These are phyloP conservation scores for Zasmidium cellare DNA, from an alignment of 2,329 filamentous ascomycete species.

Conservation along the genomic window DNA sequence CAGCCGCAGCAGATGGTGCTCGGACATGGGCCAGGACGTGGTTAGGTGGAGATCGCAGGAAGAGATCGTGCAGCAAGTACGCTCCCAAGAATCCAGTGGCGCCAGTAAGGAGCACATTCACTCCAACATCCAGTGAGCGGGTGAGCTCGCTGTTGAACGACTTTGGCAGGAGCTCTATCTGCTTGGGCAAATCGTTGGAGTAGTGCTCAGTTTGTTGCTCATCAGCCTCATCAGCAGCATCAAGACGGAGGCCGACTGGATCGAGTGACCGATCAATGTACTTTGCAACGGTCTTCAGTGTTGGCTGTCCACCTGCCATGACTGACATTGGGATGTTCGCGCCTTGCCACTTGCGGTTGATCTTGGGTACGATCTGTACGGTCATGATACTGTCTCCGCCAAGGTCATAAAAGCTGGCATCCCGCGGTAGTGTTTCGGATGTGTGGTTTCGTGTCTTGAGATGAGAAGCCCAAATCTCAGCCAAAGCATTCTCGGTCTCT, in stretches of 20 bases:
- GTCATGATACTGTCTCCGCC: constrained; percentile 81
- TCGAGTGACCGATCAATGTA: constrained; percentile 54
- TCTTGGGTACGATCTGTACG: constrained; percentile 74
- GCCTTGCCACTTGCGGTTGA: constrained; percentile 62
- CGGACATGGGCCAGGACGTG: constrained; percentile 76
- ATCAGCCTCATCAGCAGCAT: constrained; percentile 51
- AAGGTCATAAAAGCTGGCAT: constrained; percentile 72
- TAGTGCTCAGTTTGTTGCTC: constrained; percentile 54
- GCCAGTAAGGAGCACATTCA: constrained; percentile 74
- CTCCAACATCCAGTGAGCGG: constrained; percentile 26
- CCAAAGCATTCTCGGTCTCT: constrained; percentile 66
- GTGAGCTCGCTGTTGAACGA: constrained; percentile 31
- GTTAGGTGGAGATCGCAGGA: constrained; percentile 55
- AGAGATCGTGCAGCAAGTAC: constrained; percentile 73
- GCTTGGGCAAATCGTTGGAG: constrained; percentile 53
- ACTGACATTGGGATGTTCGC: constrained; percentile 68
- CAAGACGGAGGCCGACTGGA: constrained; percentile 48
- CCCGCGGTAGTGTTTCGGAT: constrained; percentile 64
- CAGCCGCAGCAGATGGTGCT: constrained; percentile 61
- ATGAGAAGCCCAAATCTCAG: constrained; percentile 71
- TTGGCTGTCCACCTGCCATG: constrained; percentile 66
- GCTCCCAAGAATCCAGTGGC: constrained; percentile 88
- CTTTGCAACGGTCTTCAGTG: constrained; percentile 57
- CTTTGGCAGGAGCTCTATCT: constrained; percentile 52
- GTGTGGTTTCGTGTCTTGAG: constrained; percentile 61